Evolutionary conservation across 2,329 filamentous ascomycete species (phyloP).

Genomic region (Epichloe bromicola): DNA sequence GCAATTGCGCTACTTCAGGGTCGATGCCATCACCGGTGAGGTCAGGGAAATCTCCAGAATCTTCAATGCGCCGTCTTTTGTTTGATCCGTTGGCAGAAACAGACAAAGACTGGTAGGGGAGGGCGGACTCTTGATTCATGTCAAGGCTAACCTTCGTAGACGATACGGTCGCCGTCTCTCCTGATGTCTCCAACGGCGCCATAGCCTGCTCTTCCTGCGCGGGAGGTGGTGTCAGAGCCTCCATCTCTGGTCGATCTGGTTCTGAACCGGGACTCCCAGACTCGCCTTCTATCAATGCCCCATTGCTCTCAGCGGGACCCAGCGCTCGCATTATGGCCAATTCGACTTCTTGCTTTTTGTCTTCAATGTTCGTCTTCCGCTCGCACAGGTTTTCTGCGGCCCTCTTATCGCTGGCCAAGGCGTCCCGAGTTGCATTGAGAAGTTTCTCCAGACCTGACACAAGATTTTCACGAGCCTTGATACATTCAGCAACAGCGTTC

Average conservation of each 20-base stretch:
- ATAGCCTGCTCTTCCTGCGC: constrained; percentile 29
- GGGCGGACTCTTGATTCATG: constrained; percentile 25
- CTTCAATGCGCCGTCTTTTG: constrained; percentile 41
- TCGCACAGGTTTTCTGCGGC: constrained; percentile 49
- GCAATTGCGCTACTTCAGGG: constrained; percentile 42
- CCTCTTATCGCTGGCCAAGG: constrained; percentile 56
- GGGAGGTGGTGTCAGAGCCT: constrained; percentile 73
- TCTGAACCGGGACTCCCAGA: constrained; percentile 39
- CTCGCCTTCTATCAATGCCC: constrained; percentile 33
- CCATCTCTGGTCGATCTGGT: constrained; percentile 64
- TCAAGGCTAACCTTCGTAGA: constrained; percentile 22
- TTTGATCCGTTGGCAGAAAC: constrained; percentile 40
- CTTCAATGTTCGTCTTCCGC: constrained; percentile 62
- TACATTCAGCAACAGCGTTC: constrained; percentile 74
- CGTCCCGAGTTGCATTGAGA: constrained; percentile 57
- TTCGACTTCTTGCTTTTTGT: constrained; percentile 80
- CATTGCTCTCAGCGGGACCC: constrained; percentile 42
- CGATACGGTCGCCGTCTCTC: constrained; percentile 6
- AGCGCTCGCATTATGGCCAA: constrained; percentile 80
- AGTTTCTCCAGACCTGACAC: constrained; percentile 74
- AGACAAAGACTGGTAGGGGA: constrained; percentile 35
- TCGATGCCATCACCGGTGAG: constrained; percentile 45
- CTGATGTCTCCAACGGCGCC: constrained; percentile 8
- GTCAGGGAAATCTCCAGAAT: constrained; percentile 38
- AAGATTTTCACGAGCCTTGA: constrained; percentile 69